A percentile compares a stretch with the other conserved stretches of the same genome.
Conservation (phyloP, 1,284 basidiomycete species). For the Schizophyllum commune region DNA sequence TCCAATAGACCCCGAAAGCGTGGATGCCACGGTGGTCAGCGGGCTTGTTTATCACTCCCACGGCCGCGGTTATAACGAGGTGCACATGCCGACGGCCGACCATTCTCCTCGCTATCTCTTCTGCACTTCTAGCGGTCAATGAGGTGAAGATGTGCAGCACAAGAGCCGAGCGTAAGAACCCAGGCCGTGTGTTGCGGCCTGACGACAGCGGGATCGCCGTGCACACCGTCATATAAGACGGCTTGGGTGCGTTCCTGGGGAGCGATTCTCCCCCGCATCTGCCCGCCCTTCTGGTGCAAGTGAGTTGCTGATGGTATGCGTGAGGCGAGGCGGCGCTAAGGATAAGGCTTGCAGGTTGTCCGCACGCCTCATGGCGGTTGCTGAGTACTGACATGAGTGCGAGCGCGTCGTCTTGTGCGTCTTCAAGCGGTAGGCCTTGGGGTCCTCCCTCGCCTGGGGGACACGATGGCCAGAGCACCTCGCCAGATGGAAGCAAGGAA, state of each 20-base stretch:
- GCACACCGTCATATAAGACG: not conserved
- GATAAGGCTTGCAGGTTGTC: not conserved
- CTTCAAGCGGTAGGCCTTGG: not conserved
- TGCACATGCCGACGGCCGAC: not conserved
- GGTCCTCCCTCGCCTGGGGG: not conserved
- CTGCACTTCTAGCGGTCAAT: not conserved
- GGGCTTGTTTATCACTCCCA: not conserved
- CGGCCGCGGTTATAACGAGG: not conserved
- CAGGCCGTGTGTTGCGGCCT: not conserved
- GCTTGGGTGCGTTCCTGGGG: not conserved
- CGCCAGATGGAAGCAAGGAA: not conserved
- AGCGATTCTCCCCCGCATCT: not conserved
- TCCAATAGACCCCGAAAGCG: not conserved
- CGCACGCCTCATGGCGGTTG: not conserved
- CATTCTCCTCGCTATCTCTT: not conserved
- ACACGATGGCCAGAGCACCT: not conserved
- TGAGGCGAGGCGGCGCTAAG: too few relatives aligned
- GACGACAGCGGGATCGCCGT: not conserved
- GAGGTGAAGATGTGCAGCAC: not conserved
- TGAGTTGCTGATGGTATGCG: not conserved
- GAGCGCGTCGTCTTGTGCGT: not conserved
- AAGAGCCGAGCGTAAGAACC: not conserved
- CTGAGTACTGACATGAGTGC: not conserved
- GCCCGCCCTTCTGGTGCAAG: not conserved
- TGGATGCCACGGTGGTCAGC: not conserved